These are phyloP conservation scores for Pisolithus orientalis DNA, from an alignment of 768 basidiomycete species.

Conservation along the genomic window DNA sequence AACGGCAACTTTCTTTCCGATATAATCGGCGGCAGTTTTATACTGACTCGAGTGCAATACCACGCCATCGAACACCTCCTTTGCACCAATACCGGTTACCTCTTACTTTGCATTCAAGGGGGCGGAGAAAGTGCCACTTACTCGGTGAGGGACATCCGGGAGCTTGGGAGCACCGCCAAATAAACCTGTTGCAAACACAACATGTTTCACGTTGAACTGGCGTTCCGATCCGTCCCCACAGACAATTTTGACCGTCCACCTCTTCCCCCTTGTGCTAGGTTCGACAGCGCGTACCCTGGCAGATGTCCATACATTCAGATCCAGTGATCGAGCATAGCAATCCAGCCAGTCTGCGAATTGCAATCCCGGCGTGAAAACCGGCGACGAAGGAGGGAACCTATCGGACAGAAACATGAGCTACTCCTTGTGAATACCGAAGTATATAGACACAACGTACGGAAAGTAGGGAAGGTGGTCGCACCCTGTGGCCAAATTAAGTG, in stretches of 20 bases:
- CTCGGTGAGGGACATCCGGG: slow-evolving; percentile 41
- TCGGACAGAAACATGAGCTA: background rate
- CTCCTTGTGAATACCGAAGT: background rate
- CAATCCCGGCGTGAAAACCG: slow-evolving; percentile 41
- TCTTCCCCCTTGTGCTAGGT: slow-evolving; percentile 28
- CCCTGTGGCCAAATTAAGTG: slow-evolving; percentile 23
- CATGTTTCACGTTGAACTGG: slow-evolving; percentile 39
- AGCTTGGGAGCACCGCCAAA: slow-evolving; percentile 38
- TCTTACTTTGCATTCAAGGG: slow-evolving; percentile 1
- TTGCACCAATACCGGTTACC: slow-evolving; percentile 10
- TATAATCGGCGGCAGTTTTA: slow-evolving; percentile 46
- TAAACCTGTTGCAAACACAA: slow-evolving; percentile 46
- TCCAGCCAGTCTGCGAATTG: slow-evolving; percentile 73
- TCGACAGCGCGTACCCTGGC: slow-evolving; percentile 25
- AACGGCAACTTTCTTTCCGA: slow-evolving; percentile 66
- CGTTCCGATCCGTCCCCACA: slow-evolving; percentile 31
- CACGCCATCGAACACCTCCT: slow-evolving; percentile 59
- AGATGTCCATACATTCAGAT: slow-evolving; percentile 61
- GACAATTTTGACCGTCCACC: slow-evolving; percentile 39
- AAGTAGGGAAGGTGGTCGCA: slow-evolving; percentile 53
- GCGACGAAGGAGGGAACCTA: slow-evolving; percentile 53
- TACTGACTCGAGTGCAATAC: slow-evolving; percentile 55
- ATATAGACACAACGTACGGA: slow-evolving; percentile 29
- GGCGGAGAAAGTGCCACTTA: slow-evolving; percentile 10
- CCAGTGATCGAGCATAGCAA: slow-evolving; percentile 50